These are phyloP conservation scores for Trichoderma oligosporum DNA, from an alignment of 2,329 filamentous ascomycete species.

Conservation along the genomic window DNA sequence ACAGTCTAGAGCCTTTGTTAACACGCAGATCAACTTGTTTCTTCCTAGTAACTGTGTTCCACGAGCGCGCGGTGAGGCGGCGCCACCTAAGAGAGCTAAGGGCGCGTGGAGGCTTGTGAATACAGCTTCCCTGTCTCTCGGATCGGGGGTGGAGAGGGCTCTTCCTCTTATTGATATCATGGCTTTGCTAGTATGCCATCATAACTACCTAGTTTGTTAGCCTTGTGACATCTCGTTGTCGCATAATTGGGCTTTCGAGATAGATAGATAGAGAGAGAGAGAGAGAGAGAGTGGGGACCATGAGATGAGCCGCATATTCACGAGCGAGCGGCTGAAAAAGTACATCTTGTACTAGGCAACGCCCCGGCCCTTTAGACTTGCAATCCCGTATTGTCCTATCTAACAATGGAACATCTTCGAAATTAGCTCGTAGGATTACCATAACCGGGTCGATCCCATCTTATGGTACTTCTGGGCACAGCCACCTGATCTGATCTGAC, in stretches of 20 bases:
- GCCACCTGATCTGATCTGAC: not conserved
- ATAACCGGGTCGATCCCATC: slow-evolving; percentile 11
- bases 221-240: too few species aligned
- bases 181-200: not conserved
- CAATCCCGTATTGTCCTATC: not conserved
- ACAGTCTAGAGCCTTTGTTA: not conserved
- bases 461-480: not conserved
- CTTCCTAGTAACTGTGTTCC: not conserved
- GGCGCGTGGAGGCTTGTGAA: not conserved
- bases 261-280: not conserved
- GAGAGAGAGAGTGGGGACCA: too few species aligned
- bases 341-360: not conserved
- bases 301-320: not conserved
- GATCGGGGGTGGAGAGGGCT: not conserved
- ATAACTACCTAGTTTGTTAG: too few species aligned
- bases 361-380: not conserved
- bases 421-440: not conserved
- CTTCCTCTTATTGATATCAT: not conserved
- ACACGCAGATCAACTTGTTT: not conserved
- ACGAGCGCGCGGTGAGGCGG: slow-evolving; percentile 17
- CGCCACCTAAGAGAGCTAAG: not conserved
- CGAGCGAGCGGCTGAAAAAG: slow-evolving; percentile 2
- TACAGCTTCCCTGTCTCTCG: not conserved
- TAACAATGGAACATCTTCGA: not conserved
- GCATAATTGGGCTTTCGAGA: not conserved